Evolutionary conservation across 441 rosid species (phyloP), one percentile per base, ranked within the genome.

Genomic region (Aleurites moluccanus): DNA sequence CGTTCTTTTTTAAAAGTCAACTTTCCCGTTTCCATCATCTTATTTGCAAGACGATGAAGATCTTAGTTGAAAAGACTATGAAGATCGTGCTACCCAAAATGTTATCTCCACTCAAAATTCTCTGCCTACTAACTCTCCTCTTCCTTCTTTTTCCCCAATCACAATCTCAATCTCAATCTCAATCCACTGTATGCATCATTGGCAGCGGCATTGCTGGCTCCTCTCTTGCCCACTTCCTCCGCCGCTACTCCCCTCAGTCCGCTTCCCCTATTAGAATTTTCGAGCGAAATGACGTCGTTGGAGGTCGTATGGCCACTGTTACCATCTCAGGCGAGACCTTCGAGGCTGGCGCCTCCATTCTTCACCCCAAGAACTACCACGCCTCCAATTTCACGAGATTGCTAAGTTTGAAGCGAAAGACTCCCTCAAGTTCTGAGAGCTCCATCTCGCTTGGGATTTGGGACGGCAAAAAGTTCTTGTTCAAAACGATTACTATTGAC

Each of bases 191-290:
- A 40, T 94, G 99, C 82, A 89, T 94, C 72, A 52, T 94, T 38
- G 98, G 99, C 56, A 75, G 87, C 75, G 99, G 99, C 21, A 92
- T 94, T 75, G 91, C 82, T 61, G 98, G 98, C 77, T 88, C 99
- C 67, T 92, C 98, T 57, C 82, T 90, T 2, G 90, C 98, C 74
- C 92, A 94, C 84, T 94, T 92, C 86, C 87, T 94, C 79, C 92
- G 97, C 59, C 81, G 27, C 57, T 87, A 91, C 87, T 84, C 86
- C 53, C 28, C 56, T 27, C 77, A 79, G 8, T 28, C 79, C 45
- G 70, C 74, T n/a, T 38, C 82, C 64, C 74, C 42, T 6, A 87
- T 92, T 79, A 81, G 75, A 5, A 83, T 94, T 76, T 88, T 94
- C 73, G 97, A 94, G 84, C 88, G 94, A 16, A 77, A 81, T 70